These are phyloP conservation scores for Xylaria sp. DNA, from an alignment of 495 filamentous ascomycete genomes.

Conservation along the genomic window DNA sequence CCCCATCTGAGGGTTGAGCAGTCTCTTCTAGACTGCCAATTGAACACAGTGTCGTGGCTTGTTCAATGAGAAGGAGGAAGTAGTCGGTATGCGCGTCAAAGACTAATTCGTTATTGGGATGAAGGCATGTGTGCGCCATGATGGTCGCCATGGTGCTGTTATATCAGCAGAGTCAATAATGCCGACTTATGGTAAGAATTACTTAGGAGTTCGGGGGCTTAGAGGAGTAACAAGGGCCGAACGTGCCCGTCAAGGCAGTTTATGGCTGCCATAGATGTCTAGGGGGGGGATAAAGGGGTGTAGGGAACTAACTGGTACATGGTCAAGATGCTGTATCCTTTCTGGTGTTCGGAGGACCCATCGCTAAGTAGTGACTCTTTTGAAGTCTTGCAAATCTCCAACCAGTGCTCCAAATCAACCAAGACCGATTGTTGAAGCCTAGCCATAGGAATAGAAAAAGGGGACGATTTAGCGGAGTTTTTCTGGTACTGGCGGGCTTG, in stretches of 20 bases:
- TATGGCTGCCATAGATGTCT: too few relatives aligned
- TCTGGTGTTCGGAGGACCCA: neutral
- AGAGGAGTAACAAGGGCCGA: too few relatives aligned
- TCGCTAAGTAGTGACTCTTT: neutral
- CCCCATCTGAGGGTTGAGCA: neutral
- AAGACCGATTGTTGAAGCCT: neutral
- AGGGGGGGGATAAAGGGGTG: too few relatives aligned
- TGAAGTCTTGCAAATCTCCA: neutral
- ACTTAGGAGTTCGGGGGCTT: too few relatives aligned
- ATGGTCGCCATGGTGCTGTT: conserved; percentile 1
- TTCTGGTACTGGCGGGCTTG: neutral
- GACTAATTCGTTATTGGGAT: neutral
- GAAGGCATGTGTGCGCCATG: neutral
- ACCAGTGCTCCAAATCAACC: neutral
- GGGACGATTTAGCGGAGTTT: neutral
- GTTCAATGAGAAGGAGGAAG: neutral
- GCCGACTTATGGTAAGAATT: too few relatives aligned
- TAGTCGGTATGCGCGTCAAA: neutral
- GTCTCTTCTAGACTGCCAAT: neutral
- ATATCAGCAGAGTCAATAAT: too few relatives aligned
- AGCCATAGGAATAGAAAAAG: neutral
- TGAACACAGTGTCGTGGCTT: neutral
- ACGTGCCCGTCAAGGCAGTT: too few relatives aligned
- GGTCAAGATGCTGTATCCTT: neutral
- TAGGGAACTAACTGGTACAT: too few relatives aligned